A percentile compares a stretch with the other conserved stretches of the same genome.
phyloP scores from a whole-genome alignment of 2,329 filamentous ascomycete species.

The Coniochaeta pulveracea region DNA sequence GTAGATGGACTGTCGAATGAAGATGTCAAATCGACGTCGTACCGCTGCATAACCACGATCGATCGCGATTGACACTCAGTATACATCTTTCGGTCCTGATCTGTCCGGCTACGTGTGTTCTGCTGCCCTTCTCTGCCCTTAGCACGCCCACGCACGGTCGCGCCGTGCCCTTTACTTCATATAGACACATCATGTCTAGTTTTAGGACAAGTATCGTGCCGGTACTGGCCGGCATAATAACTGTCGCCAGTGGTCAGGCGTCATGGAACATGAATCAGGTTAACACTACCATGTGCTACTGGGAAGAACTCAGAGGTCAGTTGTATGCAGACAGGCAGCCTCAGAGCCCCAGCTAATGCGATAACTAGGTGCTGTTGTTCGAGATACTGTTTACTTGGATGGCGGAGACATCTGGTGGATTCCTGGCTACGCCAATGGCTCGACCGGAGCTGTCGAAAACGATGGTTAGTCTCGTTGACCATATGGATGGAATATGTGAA shows the following conservation, averaged over 20 bases:
- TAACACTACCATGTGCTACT: conserved; percentile 48
- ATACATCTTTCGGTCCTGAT: too few relatives aligned
- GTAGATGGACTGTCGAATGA: too few relatives aligned
- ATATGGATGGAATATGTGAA: background rate
- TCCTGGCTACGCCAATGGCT: conserved; percentile 34
- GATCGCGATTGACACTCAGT: too few relatives aligned
- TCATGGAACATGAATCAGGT: conserved; percentile 40
- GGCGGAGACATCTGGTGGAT: conserved; percentile 47
- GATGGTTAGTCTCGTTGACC: conserved; percentile 30
- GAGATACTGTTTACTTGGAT: conserved; percentile 54
- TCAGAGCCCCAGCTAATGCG: too few relatives aligned
- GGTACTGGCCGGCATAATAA: conserved; percentile 16
- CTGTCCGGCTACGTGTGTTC: too few relatives aligned
- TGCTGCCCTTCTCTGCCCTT: background rate
- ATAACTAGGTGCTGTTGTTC: conserved; percentile 40
- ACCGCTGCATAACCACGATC: too few relatives aligned
- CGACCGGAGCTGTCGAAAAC: conserved; percentile 12
- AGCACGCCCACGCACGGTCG: too few relatives aligned
- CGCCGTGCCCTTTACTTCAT: too few relatives aligned
- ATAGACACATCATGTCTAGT: conserved; percentile 16
- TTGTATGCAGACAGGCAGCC: too few relatives aligned
- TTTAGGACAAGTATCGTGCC: conserved; percentile 15
- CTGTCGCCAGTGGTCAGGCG: conserved; percentile 24
- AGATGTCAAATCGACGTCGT: too few relatives aligned
- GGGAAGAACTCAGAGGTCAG: conserved; percentile 35